These are phyloP conservation scores for Jatropha multifida DNA, from an alignment of 441 rosid species.

Conservation along the genomic window DNA sequence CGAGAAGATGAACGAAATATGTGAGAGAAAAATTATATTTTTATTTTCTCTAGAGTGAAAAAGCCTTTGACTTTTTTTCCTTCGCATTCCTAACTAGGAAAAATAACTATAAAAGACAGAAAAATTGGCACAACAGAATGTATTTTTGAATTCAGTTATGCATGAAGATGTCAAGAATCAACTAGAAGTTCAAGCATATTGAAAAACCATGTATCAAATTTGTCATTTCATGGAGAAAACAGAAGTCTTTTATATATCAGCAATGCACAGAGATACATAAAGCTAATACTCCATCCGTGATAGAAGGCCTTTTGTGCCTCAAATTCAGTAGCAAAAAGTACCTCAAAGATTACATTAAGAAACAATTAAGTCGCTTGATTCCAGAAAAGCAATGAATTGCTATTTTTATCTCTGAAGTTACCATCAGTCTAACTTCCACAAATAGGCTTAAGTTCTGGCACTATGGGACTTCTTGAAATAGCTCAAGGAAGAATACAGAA, in stretches of 20 bases:
- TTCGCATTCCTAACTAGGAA: not conserved
- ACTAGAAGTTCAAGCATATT: not conserved
- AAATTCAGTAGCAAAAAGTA: not conserved
- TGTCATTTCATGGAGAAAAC: not conserved
- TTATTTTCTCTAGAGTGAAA: not conserved
- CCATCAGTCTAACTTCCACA: too few species aligned
- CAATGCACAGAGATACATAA: not conserved
- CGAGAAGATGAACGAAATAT: not conserved
- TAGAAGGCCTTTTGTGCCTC: not conserved
- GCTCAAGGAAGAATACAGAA: not conserved
- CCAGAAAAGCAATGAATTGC: not conserved
- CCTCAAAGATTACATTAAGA: not conserved
- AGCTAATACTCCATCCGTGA: not conserved
- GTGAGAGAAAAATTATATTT: not conserved
- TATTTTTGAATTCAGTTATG: not conserved
- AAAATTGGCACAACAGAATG: not conserved
- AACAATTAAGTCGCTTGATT: not conserved
- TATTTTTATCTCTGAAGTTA: too few species aligned
- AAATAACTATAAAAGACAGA: too few species aligned
- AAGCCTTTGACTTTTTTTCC: not conserved
- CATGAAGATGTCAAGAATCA: not conserved
- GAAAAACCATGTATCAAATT: not conserved
- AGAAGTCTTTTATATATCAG: not conserved
- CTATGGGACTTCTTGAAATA: not conserved
- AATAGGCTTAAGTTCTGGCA: too few species aligned